Conservation (phyloP, 1,139 yeast genomes). For the Blastobotrys petasosporus region DNA sequence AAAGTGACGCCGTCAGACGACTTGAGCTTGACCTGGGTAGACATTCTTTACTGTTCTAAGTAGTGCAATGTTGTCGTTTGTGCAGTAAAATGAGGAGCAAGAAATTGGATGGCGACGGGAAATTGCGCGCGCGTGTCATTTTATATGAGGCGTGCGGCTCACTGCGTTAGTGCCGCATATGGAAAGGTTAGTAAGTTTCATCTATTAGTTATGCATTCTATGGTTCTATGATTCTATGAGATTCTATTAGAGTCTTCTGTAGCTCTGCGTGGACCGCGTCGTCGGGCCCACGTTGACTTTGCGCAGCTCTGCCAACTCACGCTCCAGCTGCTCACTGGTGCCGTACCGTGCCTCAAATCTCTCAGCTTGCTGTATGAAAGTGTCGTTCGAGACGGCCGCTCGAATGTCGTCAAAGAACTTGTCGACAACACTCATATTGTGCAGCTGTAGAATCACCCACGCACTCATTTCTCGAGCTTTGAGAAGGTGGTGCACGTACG, state of each 20-base stretch:
- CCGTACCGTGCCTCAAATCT: slow-evolving; percentile 29
- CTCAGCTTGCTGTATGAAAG: slow-evolving; percentile 27
- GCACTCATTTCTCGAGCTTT: slow-evolving; percentile 41
- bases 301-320: not conserved
- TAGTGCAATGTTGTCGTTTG: too few species aligned
- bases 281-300: slow-evolving; percentile 2
- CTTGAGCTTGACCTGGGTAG: slow-evolving; percentile 31
- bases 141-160: too few species aligned
- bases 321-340: slow-evolving; percentile 10
- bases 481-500: slow-evolving; percentile 39
- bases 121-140: too few species aligned
- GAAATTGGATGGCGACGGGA: too few species aligned
- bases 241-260: too few species aligned
- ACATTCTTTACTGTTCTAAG: slow-evolving; percentile 6
- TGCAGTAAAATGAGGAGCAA: too few species aligned
- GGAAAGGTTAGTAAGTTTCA: too few species aligned
- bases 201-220: too few species aligned
- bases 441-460: slow-evolving; percentile 37
- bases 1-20: slow-evolving; percentile 40
- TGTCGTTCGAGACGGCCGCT: slow-evolving; percentile 26
- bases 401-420: slow-evolving; percentile 33
- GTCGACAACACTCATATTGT: slow-evolving; percentile 30
- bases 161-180: too few species aligned
- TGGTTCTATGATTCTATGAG: too few species aligned
- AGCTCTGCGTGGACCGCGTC: not conserved